Conservation (phyloP, 2,329 filamentous ascomycete genomes). For the Colletotrichum somersetense region DNA sequence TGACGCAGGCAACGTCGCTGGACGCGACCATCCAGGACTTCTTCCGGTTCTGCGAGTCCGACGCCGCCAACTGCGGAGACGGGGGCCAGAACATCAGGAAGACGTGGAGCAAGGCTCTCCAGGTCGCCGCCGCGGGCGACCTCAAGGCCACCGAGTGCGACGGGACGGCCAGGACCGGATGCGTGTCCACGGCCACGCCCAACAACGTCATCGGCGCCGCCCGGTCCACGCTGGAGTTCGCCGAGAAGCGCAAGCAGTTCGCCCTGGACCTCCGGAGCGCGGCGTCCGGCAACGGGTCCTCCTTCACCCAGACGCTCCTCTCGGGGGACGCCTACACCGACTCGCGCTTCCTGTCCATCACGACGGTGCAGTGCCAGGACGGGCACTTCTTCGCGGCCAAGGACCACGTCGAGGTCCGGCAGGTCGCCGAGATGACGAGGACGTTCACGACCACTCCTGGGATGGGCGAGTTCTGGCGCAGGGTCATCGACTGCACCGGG, state of each 20-base stretch:
- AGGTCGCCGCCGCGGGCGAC: slow-evolving; percentile 21
- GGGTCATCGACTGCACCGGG: slow-evolving; percentile 36
- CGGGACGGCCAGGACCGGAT: slow-evolving; percentile 25
- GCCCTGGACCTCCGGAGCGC: slow-evolving; percentile 6
- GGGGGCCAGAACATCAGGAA: slow-evolving; percentile 23
- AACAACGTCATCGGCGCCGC: slow-evolving; percentile 28
- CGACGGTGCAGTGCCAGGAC: slow-evolving; percentile 30
- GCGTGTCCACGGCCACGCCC: slow-evolving; percentile 17
- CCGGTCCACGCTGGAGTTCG: slow-evolving; percentile 25
- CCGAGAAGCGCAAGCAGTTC: neutral
- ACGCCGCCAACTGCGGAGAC: slow-evolving; percentile 18
- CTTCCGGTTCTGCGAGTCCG: slow-evolving; percentile 33
- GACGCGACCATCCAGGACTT: slow-evolving; percentile 37
- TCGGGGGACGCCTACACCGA: slow-evolving; percentile 21
- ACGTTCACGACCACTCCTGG: slow-evolving; percentile 26
- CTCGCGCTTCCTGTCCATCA: slow-evolving; percentile 17
- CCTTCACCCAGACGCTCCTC: neutral
- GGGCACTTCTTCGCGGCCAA: slow-evolving; percentile 36
- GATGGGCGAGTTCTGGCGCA: slow-evolving; percentile 32
- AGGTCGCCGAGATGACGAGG: slow-evolving; percentile 28
- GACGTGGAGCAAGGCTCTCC: slow-evolving; percentile 27
- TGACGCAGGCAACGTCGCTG: slow-evolving; percentile 37
- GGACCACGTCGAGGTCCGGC: slow-evolving; percentile 25
- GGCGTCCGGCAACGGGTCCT: slow-evolving; percentile 20
- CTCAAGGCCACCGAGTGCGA: slow-evolving; percentile 32